These are phyloP conservation scores for Closterium sp. DNA, from an alignment of 139 green algal species.

Conservation along the genomic window DNA sequence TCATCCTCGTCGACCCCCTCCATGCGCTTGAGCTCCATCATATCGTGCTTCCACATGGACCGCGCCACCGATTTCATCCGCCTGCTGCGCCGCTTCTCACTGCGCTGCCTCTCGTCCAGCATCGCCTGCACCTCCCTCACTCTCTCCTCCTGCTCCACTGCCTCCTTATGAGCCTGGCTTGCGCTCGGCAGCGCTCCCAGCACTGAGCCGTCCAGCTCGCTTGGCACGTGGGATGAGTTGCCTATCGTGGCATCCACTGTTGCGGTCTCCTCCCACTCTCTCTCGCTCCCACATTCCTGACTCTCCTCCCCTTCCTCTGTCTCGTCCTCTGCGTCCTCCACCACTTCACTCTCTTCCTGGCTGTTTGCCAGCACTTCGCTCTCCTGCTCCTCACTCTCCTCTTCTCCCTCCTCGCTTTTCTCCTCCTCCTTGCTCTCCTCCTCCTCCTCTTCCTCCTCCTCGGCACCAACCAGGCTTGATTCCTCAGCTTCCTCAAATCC, in stretches of 20 bases:
- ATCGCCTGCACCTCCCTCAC: neutral
- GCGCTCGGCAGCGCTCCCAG: neutral
- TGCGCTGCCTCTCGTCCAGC: neutral
- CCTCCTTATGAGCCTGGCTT: neutral
- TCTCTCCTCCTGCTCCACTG: neutral
- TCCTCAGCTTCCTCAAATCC: neutral
- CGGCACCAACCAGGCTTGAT: neutral
- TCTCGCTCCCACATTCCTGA: neutral
- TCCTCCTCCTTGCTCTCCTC: neutral
- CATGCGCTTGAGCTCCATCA: neutral
- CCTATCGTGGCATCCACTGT: neutral
- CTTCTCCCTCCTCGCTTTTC: no score
- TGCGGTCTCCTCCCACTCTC: neutral
- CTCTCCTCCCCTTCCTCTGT: neutral
- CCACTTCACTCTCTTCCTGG: neutral
- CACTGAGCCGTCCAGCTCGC: neutral
- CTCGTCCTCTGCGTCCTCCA: neutral
- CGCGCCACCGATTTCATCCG: neutral
- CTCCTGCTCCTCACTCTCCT: neutral
- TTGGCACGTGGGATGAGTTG: neutral
- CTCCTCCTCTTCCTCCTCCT: neutral
- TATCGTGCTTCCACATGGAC: neutral
- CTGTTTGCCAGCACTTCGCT: neutral
- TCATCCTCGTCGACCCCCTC: neutral
- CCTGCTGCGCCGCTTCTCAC: neutral